A percentile compares a stretch with the other conserved stretches of the same genome.
Conservation (phyloP, 495 filamentous ascomycete species). For the Penicillium manginii region DNA sequence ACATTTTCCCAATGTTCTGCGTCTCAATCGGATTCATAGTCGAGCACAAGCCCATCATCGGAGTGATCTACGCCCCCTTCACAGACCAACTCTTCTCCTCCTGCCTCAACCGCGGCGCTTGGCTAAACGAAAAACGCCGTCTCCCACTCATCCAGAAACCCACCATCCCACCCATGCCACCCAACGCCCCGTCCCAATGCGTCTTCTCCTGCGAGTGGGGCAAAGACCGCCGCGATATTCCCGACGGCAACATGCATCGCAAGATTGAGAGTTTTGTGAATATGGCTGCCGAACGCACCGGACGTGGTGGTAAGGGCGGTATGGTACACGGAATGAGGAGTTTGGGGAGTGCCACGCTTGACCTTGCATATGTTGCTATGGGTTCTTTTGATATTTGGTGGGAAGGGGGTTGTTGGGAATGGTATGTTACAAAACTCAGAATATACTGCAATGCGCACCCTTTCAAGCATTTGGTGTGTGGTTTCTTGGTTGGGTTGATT, state of each 20-base stretch:
- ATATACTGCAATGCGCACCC: background rate
- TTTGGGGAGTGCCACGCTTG: slow-evolving; percentile 62
- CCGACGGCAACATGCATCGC: slow-evolving; percentile 63
- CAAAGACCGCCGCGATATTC: slow-evolving; percentile 65
- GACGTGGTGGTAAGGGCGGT: slow-evolving; percentile 63
- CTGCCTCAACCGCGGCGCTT: slow-evolving; percentile 62
- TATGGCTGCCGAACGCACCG: slow-evolving; percentile 65
- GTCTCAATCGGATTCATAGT: slow-evolving; percentile 67
- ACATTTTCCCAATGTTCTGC: slow-evolving; percentile 76
- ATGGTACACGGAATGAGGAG: slow-evolving; percentile 63
- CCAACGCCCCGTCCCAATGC: slow-evolving; percentile 65
- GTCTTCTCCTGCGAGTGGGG: slow-evolving; percentile 74
- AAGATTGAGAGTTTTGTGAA: slow-evolving; percentile 73
- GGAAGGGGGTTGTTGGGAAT: slow-evolving; percentile 64
- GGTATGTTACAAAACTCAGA: slow-evolving; percentile 46
- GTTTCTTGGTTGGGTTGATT: background rate
- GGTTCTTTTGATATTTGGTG: slow-evolving; percentile 61
- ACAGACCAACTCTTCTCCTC: slow-evolving; percentile 66
- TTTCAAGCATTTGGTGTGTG: background rate
- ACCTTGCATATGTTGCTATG: slow-evolving; percentile 61
- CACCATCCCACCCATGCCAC: slow-evolving; percentile 58
- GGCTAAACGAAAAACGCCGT: slow-evolving; percentile 62
- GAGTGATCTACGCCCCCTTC: slow-evolving; percentile 68
- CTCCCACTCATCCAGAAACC: slow-evolving; percentile 62
- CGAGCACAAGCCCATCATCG: slow-evolving; percentile 58